Base-by-base conservation (phyloP, 129 eudicot genomes). In the Lactuca sativa region DNA sequence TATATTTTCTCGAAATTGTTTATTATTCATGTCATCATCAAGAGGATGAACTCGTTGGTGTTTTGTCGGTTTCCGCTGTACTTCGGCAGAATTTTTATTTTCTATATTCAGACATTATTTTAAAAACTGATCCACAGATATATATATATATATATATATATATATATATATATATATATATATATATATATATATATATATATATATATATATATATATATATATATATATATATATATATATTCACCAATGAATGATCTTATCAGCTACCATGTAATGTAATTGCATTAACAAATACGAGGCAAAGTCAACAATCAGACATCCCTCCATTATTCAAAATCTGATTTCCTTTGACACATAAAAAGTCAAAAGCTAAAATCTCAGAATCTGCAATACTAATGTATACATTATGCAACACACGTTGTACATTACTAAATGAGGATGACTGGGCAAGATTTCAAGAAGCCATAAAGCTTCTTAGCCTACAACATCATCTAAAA, bases 301-400 rank as follows among this genome's bases (percentile, higher is more conserved):
- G 21, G 59, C 60, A 56, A 77, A 77, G 82, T 77, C 82, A 77
- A 77, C 71, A 5, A 47, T 43, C 12, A 11, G 25, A n/a, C 41
- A 70, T 59, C 54, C 72, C 77, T 70, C 67, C 44, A 70, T 40
- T 64, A 51, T 70, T 56, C 67, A 58, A 62, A 57, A 5, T 18
- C 57, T 25, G 43, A 77, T 62, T 34, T 57, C 67, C 8, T 61
- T 54, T 62, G 81, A 69, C 53, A 58, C 34, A 56, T 44, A 47
- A 75, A 4, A 48, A 66, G 74, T 67, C 74, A 66, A 47, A 44
- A n/a, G 17, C 54, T 64, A 33, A 56, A 47, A 30, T 64, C 10
- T 67, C n/a, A 8, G 38, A 75, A 32, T 66, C 9, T 34, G 14
- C 11, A 40, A 52, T 51, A 37, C 47, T 6, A 68, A 52, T 64